These are phyloP conservation scores for Xenoacremonium recifei DNA, from an alignment of 2,329 filamentous ascomycete genomes.

Conservation along the genomic window DNA sequence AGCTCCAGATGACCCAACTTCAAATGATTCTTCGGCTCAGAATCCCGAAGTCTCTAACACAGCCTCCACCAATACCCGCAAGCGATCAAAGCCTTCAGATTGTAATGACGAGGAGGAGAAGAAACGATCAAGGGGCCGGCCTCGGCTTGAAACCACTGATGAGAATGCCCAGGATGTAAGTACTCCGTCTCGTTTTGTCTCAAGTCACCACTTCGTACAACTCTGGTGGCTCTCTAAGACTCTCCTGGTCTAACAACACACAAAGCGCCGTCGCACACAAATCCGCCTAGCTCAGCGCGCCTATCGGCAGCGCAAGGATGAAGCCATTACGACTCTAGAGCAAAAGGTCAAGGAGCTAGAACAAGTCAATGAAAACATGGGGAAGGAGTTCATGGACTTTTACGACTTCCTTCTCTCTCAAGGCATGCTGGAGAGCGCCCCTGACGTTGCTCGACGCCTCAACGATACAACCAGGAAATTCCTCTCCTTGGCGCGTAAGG, in stretches of 20 bases:
- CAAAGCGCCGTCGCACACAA: conserved; percentile 76
- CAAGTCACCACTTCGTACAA: neutral
- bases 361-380: conserved; percentile 70
- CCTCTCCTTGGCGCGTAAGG: conserved; percentile 50
- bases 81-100: conserved; percentile 21
- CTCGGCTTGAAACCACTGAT: conserved; percentile 73
- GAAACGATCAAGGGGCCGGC: conserved; percentile 69
- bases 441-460: conserved; percentile 57
- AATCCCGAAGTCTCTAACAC: too few relatives aligned
- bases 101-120: conserved; percentile 40
- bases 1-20: too few relatives aligned
- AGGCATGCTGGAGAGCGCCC: conserved; percentile 56
- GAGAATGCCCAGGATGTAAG: conserved; percentile 76
- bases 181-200: conserved; percentile 24
- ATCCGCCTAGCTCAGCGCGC: conserved; percentile 84
- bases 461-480: conserved; percentile 58
- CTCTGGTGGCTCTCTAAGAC: too few relatives aligned
- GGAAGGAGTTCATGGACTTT: conserved; percentile 65
- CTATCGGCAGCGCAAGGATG: conserved; percentile 83
- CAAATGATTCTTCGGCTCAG: too few relatives aligned
- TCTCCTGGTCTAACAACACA: conserved; percentile 20
- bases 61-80: too few relatives aligned
- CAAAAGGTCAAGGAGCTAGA: conserved; percentile 68
- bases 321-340: conserved; percentile 71
- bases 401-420: conserved; percentile 59